These are phyloP conservation scores for Globisporangium irregulare DNA, from an alignment of 352 stramenopile genomes.

Conservation along the genomic window DNA sequence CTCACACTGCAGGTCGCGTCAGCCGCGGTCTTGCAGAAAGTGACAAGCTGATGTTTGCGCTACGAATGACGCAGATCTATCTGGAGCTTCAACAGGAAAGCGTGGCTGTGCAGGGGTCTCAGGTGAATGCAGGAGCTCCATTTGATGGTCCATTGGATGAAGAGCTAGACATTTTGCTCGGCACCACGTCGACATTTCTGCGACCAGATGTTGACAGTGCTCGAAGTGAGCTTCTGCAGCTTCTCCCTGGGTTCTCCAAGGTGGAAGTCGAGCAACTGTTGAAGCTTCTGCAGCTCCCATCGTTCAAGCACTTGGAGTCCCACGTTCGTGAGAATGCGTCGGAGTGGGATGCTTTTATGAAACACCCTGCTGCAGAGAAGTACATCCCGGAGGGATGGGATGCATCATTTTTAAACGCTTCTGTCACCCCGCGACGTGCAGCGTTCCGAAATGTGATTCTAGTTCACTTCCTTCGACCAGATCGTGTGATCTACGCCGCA, in stretches of 20 bases:
- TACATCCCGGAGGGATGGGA: constrained; percentile 71
- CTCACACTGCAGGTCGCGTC: constrained; percentile 91
- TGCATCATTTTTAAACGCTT: constrained; percentile 26
- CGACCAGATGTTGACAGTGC: constrained; percentile 33
- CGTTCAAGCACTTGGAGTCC: constrained; percentile 76
- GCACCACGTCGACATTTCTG: constrained; percentile 48
- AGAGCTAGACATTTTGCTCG: constrained; percentile 71
- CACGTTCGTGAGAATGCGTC: constrained; percentile 60
- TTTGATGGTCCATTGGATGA: constrained; percentile 70
- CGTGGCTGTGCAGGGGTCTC: constrained; percentile 25
- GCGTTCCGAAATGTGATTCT: constrained; percentile 83
- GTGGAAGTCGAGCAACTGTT: constrained; percentile 84
- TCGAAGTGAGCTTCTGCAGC: constrained; percentile 42
- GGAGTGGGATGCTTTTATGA: constrained; percentile 83
- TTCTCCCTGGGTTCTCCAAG: constrained; percentile 57
- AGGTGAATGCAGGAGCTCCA: constrained; percentile 26
- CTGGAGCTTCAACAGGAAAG: constrained; percentile 65
- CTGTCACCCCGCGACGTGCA: constrained; percentile 43
- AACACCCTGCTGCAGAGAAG: constrained; percentile 69
- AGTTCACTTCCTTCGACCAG: constrained; percentile 84
- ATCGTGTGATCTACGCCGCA: constrained; percentile 83
- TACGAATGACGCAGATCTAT: constrained; percentile 94
- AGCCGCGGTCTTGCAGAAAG: constrained; percentile 93
- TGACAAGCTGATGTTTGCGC: constrained; percentile 98
- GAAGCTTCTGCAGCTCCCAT: constrained; percentile 67